These are phyloP conservation scores for Hemisphaericaspora subhashii DNA, from an alignment of 1,139 yeast genomes.

Conservation along the genomic window DNA sequence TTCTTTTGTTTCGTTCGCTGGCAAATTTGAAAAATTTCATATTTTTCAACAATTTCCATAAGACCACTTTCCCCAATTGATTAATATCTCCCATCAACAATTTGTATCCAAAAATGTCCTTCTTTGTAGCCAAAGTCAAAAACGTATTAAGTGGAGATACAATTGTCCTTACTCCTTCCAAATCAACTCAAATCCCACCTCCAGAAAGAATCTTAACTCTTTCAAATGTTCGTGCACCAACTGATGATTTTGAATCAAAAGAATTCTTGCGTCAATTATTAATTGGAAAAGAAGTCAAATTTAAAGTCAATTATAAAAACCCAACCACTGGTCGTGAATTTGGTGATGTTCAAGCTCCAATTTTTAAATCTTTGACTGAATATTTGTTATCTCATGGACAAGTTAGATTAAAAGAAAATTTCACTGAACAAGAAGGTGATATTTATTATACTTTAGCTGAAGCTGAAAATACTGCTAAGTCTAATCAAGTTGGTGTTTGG, in stretches of 20 bases:
- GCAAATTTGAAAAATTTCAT: too few relatives aligned
- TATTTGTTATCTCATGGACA: slow-evolving; percentile 58
- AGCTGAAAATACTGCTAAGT: slow-evolving; percentile 51
- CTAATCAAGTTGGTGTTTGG: slow-evolving; percentile 60
- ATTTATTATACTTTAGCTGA: slow-evolving; percentile 22
- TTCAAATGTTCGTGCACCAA: slow-evolving; percentile 49
- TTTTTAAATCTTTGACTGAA: slow-evolving; percentile 59
- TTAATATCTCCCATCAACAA: not conserved
- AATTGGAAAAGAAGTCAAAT: slow-evolving; percentile 67
- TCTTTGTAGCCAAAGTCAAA: slow-evolving; percentile 60
- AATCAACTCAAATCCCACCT: slow-evolving; percentile 42
- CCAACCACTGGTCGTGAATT: slow-evolving; percentile 60
- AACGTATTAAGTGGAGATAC: slow-evolving; percentile 75
- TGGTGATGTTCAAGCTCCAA: slow-evolving; percentile 70
- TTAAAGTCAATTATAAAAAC: slow-evolving; percentile 54
- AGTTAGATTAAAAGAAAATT: slow-evolving; percentile 63
- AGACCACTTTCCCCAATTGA: not conserved
- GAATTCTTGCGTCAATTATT: slow-evolving; percentile 64
- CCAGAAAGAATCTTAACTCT: slow-evolving; percentile 65
- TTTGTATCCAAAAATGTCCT: slow-evolving; percentile 11
- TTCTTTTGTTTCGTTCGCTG: not conserved
- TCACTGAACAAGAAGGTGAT: slow-evolving; percentile 36
- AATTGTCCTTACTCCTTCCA: slow-evolving; percentile 61
- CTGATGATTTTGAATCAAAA: slow-evolving; percentile 52
- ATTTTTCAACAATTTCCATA: not conserved